These are phyloP conservation scores for Haplosporangium sp. DNA, from an alignment of 371 early-diverging fungal genomes.

Conservation along the genomic window DNA sequence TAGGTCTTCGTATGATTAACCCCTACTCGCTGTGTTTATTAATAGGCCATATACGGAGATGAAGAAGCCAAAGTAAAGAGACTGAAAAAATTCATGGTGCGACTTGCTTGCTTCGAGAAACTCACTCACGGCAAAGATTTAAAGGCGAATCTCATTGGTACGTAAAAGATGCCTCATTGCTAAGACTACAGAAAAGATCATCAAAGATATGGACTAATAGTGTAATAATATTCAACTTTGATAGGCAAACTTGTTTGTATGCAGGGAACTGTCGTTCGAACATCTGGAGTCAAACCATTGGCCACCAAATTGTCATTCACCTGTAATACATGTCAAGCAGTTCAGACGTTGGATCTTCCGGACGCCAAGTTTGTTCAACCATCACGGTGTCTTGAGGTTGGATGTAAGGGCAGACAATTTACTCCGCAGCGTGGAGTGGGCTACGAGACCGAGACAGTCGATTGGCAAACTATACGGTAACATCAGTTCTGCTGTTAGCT, in stretches of 20 bases:
- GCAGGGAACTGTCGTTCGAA: slow-evolving; percentile 61
- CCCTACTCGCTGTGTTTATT: background rate
- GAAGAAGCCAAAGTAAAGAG: slow-evolving; percentile 14
- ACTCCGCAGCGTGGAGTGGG: slow-evolving; percentile 59
- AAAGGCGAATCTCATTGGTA: slow-evolving; percentile 57
- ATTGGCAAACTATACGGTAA: slow-evolving; percentile 78
- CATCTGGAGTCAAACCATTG: slow-evolving; percentile 60
- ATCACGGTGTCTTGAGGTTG: slow-evolving; percentile 56
- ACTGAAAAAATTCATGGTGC: slow-evolving; percentile 28
- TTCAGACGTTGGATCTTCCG: slow-evolving; percentile 57
- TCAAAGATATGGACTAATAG: too few relatives aligned
- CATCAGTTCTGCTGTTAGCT: background rate
- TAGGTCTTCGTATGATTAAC: background rate
- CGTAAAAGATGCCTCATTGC: background rate
- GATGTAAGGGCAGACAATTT: slow-evolving; percentile 64
- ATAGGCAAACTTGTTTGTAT: slow-evolving; percentile 62
- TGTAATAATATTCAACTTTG: background rate
- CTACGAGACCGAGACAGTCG: slow-evolving; percentile 65
- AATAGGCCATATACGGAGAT: slow-evolving; percentile 32
- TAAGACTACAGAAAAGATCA: background rate
- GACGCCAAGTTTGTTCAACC: slow-evolving; percentile 63
- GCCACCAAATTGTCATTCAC: slow-evolving; percentile 62
- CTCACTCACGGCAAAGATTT: slow-evolving; percentile 52
- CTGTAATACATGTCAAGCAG: slow-evolving; percentile 58
- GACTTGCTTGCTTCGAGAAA: slow-evolving; percentile 33